A percentile compares a stretch with the other conserved stretches of the same genome.
Evolutionary conservation across 169 alveolate species (phyloP).

Genomic region (Blepharisma undulans): DNA sequence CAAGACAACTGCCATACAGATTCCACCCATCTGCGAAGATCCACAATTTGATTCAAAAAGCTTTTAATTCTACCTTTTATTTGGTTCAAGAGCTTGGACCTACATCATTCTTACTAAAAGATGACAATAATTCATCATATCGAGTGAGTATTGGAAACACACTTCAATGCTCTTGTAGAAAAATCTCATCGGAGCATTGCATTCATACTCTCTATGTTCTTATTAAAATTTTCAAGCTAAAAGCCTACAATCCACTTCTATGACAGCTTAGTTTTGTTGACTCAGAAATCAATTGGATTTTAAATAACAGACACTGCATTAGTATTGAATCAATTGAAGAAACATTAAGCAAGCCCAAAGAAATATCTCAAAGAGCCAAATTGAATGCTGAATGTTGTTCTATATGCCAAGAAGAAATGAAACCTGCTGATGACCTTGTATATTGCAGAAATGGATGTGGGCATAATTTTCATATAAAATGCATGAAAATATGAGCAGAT

Average conservation of each 20-base stretch:
- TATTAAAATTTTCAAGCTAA: constrained; percentile 43
- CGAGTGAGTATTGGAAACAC: constrained; percentile 72
- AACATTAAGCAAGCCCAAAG: constrained; percentile 21
- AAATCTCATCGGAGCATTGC: constrained; percentile 81
- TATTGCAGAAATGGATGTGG: constrained; percentile 70
- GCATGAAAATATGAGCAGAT: constrained; percentile 60
- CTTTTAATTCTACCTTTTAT: constrained; percentile 52
- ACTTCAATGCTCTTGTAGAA: constrained; percentile 78
- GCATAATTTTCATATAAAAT: constrained; percentile 60
- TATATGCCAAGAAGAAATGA: constrained; percentile 62
- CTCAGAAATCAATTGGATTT: constrained; percentile 45
- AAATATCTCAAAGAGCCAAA: constrained; percentile 39
- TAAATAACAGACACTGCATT: constrained; percentile 2
- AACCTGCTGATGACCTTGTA: constrained; percentile 41
- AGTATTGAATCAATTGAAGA: background rate
- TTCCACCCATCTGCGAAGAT: constrained; percentile 52
- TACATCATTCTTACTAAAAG: constrained; percentile 55
- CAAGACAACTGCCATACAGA: constrained; percentile 36
- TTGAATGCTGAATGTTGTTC: constrained; percentile 62
- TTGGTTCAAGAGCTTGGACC: constrained; percentile 62
- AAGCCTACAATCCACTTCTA: constrained; percentile 48
- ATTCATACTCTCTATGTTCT: constrained; percentile 72
- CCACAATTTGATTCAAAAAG: constrained; percentile 51
- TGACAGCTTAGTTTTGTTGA: constrained; percentile 63
- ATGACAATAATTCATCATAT: constrained; percentile 58